Evolutionary conservation across 177 flowering plant species (phyloP), one percentile per base, ranked within the genome.

Genomic region (Vitis hybrid): DNA sequence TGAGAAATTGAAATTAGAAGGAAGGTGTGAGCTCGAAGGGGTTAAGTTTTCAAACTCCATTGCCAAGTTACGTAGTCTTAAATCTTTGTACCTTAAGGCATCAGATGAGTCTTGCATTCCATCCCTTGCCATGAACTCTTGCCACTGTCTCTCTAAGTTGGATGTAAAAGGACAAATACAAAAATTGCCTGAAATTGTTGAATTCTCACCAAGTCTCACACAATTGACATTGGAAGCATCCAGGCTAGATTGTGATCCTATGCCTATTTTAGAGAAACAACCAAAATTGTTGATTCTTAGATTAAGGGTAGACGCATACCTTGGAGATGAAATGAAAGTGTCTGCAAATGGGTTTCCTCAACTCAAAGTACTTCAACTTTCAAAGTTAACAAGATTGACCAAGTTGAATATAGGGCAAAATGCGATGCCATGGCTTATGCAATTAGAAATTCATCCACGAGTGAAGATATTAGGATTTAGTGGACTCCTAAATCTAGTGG

Each of bases 241-340:
- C 51, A 16, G 4, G 13, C 60, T 72, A 2, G 15, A 1, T 8
- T 26, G 61, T 15, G 70, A 72, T 18, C 75, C 70, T 33, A 72
- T 67, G 70, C 19, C 59, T 15, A 16, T 45, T 21, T 66, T 72
- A n/a, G 70, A 67, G 61, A 66, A 60, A 49, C 16, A 66, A 22
- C 70, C 60, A 1, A 33, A 45, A 16, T 22, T 61, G 15, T 60
- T n/a, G 19, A 22, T 5, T 39, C 53, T 55, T 0, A 21, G 15
- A 1, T 5, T 31, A 13, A 9, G 31, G 26, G 9, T 0, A 5
- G 0, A 12, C 5, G 12, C 45, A 5, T 70, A 11, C 45, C 4
- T 11, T 12, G 62, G 61, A 12, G 9, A 14, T 0, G 2, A 33
- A 26, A 70, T 70, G 62, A 0, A 21, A 10, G 16, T 15, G 33